Conservation (phyloP, 495 filamentous ascomycete genomes). For the Xylaria acuta region DNA sequence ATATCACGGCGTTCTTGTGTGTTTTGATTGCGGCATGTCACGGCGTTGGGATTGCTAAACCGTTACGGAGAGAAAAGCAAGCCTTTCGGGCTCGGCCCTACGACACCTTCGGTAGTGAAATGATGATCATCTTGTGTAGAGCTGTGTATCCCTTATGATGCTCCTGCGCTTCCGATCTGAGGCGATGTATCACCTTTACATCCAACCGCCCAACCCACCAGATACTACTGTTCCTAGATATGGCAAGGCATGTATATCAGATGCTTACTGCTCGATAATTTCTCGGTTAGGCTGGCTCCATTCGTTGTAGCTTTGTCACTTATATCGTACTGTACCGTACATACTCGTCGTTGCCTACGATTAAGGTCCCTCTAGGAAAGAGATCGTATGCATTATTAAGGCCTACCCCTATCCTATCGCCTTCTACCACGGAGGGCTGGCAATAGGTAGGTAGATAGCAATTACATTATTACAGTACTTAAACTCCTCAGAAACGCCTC, state of each 20-base stretch:
- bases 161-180: background rate
- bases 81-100: constrained; percentile 11
- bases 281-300: background rate
- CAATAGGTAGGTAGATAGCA: background rate
- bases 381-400: background rate
- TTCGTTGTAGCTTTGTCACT: background rate
- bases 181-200: background rate
- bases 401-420: background rate
- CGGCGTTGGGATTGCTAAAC: constrained; percentile 26
- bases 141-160: background rate
- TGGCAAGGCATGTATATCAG: background rate
- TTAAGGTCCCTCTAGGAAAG: background rate
- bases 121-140: constrained; percentile 13
- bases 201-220: background rate
- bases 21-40: constrained; percentile 27
- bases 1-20: constrained; percentile 29
- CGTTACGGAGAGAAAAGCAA: constrained; percentile 13
- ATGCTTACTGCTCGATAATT: background rate
- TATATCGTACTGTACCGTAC: too few relatives aligned
- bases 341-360: background rate
- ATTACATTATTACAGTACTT: background rate
- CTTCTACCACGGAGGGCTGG: background rate
- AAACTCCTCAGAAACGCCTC: background rate
- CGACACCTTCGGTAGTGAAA: background rate
- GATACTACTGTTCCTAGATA: background rate